phyloP scores from a whole-genome alignment of 2,329 filamentous ascomycete species.

The Epichloe typhina region DNA sequence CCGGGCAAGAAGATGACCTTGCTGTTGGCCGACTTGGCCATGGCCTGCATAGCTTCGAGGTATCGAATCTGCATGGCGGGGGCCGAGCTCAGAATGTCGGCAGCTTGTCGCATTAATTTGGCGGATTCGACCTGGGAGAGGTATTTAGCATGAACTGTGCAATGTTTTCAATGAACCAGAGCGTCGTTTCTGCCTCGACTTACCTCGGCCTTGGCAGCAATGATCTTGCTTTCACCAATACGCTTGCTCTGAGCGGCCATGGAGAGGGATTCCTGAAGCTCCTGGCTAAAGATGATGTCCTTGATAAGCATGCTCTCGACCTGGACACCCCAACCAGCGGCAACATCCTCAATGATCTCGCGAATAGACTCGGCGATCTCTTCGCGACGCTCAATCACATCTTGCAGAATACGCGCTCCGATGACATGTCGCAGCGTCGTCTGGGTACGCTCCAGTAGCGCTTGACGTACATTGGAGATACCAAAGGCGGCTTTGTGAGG shows the following conservation, averaged over 20 bases:
- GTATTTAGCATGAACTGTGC: background rate
- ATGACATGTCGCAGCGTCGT: constrained; percentile 95
- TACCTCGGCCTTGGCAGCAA: constrained; percentile 82
- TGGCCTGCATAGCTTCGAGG: constrained; percentile 95
- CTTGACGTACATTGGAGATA: constrained; percentile 86
- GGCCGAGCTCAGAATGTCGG: constrained; percentile 81
- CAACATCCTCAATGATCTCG: constrained; percentile 95
- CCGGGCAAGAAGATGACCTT: constrained; percentile 78
- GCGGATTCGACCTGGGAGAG: constrained; percentile 62
- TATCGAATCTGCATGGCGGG: constrained; percentile 98
- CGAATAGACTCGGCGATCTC: constrained; percentile 91
- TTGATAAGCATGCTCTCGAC: constrained; percentile 99
- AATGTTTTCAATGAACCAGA: background rate
- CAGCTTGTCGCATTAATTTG: constrained; percentile 85
- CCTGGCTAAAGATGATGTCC: constrained; percentile 93
- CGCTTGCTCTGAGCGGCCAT: constrained; percentile 99
- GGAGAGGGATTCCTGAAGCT: constrained; percentile 88
- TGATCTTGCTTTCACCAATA: constrained; percentile 96
- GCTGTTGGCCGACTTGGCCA: constrained; percentile 86
- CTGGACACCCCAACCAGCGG: constrained; percentile 83
- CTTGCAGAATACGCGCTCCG: constrained; percentile 86
- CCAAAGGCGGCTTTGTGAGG: constrained; percentile 97
- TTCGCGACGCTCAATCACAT: constrained; percentile 95
- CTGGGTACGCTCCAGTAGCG: constrained; percentile 95
- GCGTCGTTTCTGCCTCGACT: background rate